Percentiles rank a stretch among this genome's conserved stretches.
phyloP scores from a whole-genome alignment of 2,329 filamentous ascomycete genomes.

The Thermochaetoides dissita region DNA sequence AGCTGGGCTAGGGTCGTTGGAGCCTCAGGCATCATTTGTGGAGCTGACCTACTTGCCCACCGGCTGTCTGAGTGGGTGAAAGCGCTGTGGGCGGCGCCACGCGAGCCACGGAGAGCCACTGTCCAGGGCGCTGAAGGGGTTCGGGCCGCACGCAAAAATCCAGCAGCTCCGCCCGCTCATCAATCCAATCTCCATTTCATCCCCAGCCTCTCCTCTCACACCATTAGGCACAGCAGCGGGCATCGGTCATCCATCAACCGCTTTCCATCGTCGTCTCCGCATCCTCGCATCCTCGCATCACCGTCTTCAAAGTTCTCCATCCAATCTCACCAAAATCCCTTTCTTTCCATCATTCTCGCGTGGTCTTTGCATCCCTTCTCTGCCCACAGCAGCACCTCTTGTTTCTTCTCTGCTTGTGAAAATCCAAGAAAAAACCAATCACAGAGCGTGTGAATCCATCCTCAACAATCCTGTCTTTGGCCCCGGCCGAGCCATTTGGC shows the following conservation, averaged over 20 bases:
- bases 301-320: constrained; percentile 4
- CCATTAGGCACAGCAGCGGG: constrained; percentile 13
- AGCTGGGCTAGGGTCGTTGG: too few species aligned
- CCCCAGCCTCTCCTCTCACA: constrained; percentile 15
- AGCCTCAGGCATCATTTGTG: too few species aligned
- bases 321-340: not conserved
- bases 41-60: too few species aligned
- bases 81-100: not conserved
- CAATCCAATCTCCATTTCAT: constrained; percentile 9
- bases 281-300: constrained; percentile 2
- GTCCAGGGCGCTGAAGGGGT: constrained; percentile 5
- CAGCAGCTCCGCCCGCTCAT: constrained; percentile 12
- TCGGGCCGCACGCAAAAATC: constrained; percentile 12
- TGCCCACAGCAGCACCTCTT: too few species aligned
- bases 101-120: not conserved
- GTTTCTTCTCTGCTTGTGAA: too few species aligned
- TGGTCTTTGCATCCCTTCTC: too few species aligned
- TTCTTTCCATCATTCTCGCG: not conserved
- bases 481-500: constrained; percentile 17
- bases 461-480: constrained; percentile 2
- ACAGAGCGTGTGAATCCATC: not conserved
- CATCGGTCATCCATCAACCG: constrained; percentile 7
- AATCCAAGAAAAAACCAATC: too few species aligned
- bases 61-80: too few species aligned
- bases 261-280: constrained; percentile 4